Evolutionary conservation across 805 yeast species (phyloP), one percentile per base, ranked within the genome.

Genomic region (Saccharomycopsis microspora): DNA sequence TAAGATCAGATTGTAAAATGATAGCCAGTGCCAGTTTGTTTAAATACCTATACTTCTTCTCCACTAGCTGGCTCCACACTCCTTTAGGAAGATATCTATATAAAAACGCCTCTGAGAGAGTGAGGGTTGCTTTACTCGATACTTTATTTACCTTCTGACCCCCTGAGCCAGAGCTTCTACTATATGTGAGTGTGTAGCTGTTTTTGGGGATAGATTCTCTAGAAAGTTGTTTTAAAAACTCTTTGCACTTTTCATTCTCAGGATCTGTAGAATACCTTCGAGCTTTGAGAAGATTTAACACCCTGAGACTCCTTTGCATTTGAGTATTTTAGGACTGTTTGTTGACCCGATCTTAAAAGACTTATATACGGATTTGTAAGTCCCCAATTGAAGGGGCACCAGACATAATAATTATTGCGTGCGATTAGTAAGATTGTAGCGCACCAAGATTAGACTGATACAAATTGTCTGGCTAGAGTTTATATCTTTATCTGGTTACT

Each of bases 91-190:
- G 50, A 1, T 73, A 72, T 1, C 57, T 53, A 2, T 69, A 61
- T 72, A 85, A 71, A 35, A 67, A 60, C 4, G 61, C 61, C 0
- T 80, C 56, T 4, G 74, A 65, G 19, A 85, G 58, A 0, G 85
- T 79, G 5, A 88, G 85, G 56, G 85, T 81, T 1, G 84, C 72
- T 32, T 66, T 70, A 48, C 65, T 68, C 58, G 52, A 73, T 71
- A 6, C 70, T 56, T 85, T 85, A 61, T 85, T 85, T 7, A 86
- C 94, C 57, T 86, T 82, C 56, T 85, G 95, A 0, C 95, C 95
- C 1, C 95, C 95, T 0, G 95, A 86, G 0, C 95, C 95, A 34
- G 88, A 76, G 0, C 93, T 74, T 49, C 89, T 62, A 46, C 77
- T 67, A 57, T 64, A 81, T 3, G 68, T 53, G 1, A 73, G 58